A percentile compares a stretch with the other conserved stretches of the same genome.
Conservation (phyloP, 352 stramenopile species). For the Phytopythium delawarense region DNA sequence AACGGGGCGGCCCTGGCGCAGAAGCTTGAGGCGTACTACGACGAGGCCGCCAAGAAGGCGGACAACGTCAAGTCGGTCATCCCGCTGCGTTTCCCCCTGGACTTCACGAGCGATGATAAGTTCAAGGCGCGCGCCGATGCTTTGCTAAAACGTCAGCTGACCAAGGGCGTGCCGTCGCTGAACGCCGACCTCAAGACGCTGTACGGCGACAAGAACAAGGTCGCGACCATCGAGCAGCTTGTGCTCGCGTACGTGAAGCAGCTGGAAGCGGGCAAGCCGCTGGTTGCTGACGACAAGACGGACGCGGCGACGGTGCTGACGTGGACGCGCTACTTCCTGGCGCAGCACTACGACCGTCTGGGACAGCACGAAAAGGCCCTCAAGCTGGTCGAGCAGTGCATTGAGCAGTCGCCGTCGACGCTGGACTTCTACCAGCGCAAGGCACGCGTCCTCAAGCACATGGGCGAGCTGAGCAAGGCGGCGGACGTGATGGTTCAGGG, state of each 20-base stretch:
- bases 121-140: slow-evolving; percentile 70
- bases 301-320: slow-evolving; percentile 44
- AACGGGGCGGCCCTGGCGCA: slow-evolving; percentile 39
- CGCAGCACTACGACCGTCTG: slow-evolving; percentile 91
- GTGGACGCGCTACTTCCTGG: slow-evolving; percentile 91
- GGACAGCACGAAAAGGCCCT: slow-evolving; percentile 87
- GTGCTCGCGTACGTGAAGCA: slow-evolving; percentile 78
- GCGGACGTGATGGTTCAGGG: slow-evolving; percentile 91
- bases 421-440: slow-evolving; percentile 96
- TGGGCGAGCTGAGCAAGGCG: slow-evolving; percentile 87
- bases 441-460: slow-evolving; percentile 92
- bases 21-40: slow-evolving; percentile 54
- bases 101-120: slow-evolving; percentile 72
- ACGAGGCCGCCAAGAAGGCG: slow-evolving; percentile 29
- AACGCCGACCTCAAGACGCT: slow-evolving; percentile 92
- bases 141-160: slow-evolving; percentile 67
- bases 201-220: slow-evolving; percentile 65
- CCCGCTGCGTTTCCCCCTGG: slow-evolving; percentile 89
- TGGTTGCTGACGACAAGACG: slow-evolving; percentile 32
- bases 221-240: slow-evolving; percentile 64
- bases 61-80: slow-evolving; percentile 71
- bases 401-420: slow-evolving; percentile 86
- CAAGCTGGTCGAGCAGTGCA: slow-evolving; percentile 90
- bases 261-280: slow-evolving; percentile 59
- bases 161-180: slow-evolving; percentile 92